These are phyloP conservation scores for Kernera saxatilis DNA, from an alignment of 345 rosid species.

Conservation along the genomic window DNA sequence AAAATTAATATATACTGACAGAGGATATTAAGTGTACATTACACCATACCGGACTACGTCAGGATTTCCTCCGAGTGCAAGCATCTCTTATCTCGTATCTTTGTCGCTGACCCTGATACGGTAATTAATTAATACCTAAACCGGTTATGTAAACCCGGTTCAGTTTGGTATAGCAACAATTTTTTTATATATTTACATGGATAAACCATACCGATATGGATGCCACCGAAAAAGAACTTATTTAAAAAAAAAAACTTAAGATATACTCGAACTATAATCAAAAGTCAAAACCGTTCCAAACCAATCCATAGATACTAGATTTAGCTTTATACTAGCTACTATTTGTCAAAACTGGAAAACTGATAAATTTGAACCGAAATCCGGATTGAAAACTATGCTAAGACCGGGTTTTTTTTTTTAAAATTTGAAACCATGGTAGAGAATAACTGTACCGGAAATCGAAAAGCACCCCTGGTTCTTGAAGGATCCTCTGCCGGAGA, in stretches of 20 bases:
- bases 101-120: constrained; percentile 77
- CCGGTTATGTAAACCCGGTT: background rate
- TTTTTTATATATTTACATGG: too few species aligned
- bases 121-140: constrained; percentile 25
- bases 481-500: constrained; percentile 40
- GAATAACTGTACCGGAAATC: constrained; percentile 66
- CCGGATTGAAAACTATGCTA: background rate
- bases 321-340: too few species aligned
- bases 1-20: constrained; percentile 26
- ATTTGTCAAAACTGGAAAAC: too few species aligned
- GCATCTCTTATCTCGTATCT: constrained; percentile 75
- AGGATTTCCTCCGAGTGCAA: constrained; percentile 71
- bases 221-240: too few species aligned
- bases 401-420: background rate
- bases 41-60: constrained; percentile 84
- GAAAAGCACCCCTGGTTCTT: constrained; percentile 62
- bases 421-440: constrained; percentile 29
- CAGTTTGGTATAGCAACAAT: background rate
- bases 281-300: background rate
- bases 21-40: constrained; percentile 85
- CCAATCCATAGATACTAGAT: background rate
- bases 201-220: too few species aligned
- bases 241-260: background rate
- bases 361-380: background rate
- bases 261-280: background rate